Conservation (phyloP, 2,329 filamentous ascomycete species). For the Fusarium citri region DNA sequence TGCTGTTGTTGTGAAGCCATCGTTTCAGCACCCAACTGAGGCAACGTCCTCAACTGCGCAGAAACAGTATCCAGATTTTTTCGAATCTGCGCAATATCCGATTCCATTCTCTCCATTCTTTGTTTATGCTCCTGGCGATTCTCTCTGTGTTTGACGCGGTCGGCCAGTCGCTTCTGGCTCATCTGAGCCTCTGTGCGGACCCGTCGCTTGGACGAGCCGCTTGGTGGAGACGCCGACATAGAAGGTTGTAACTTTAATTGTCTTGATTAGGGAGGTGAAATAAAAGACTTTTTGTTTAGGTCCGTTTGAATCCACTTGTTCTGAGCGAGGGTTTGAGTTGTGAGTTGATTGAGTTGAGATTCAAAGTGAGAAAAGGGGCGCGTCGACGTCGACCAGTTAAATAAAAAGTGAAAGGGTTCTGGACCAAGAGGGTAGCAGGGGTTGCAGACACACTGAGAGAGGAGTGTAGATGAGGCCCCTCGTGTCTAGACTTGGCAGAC, state of each 20-base stretch:
- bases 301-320: conserved; percentile 10
- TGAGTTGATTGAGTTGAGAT: conserved; percentile 3
- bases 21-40: conserved; percentile 21
- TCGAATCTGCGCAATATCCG: conserved; percentile 41
- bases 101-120: conserved; percentile 45
- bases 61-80: conserved; percentile 37
- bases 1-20: conserved; percentile 30
- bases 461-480: neutral
- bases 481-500: conserved; percentile 12
- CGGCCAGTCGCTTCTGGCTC: conserved; percentile 43
- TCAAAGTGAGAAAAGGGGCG: neutral
- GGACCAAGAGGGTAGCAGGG: neutral
- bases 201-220: conserved; percentile 32
- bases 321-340: conserved; percentile 2
- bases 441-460: neutral
- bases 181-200: conserved; percentile 44
- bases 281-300: neutral
- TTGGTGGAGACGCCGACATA: conserved; percentile 33
- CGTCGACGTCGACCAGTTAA: conserved; percentile 40
- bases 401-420: conserved; percentile 10
- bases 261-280: conserved; percentile 12
- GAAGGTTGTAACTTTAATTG: neutral
- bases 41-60: conserved; percentile 29
- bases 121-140: conserved; percentile 45
- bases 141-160: conserved; percentile 43